These are phyloP conservation scores for Aureobasidium zeae DNA, from an alignment of 2,329 filamentous ascomycete species.

Conservation along the genomic window DNA sequence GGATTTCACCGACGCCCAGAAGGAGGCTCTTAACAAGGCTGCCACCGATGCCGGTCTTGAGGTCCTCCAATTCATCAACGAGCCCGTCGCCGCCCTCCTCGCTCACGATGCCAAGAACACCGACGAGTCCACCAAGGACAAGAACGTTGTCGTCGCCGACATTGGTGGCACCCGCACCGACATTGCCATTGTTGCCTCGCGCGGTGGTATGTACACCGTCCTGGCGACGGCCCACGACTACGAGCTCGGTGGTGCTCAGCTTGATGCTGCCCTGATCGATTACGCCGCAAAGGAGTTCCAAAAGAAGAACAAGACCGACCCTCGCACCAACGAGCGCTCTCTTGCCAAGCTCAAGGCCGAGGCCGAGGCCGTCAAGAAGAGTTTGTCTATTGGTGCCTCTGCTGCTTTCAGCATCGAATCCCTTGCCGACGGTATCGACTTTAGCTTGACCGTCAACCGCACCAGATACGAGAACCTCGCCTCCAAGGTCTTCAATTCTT, in stretches of 20 bases:
- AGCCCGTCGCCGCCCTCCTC: conserved; percentile 79
- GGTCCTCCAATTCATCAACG: conserved; percentile 83
- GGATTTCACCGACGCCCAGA: conserved; percentile 83
- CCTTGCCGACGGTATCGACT: conserved; percentile 81
- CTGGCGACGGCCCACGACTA: conserved; percentile 92
- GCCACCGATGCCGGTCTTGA: conserved; percentile 76
- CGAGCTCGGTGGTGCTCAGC: conserved; percentile 73
- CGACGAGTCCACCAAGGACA: conserved; percentile 67
- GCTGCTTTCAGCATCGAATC: conserved; percentile 90
- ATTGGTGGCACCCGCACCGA: conserved; percentile 89
- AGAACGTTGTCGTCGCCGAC: conserved; percentile 84
- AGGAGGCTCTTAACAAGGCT: conserved; percentile 66
- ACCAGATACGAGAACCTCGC: conserved; percentile 84
- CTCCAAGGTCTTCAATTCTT: conserved; percentile 77
- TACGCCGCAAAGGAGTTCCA: conserved; percentile 98
- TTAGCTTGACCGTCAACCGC: conserved; percentile 83
- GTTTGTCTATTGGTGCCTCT: conserved; percentile 77
- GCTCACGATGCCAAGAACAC: conserved; percentile 77
- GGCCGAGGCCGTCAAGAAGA: conserved; percentile 84
- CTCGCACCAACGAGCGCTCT: conserved; percentile 67
- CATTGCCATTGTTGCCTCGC: conserved; percentile 78
- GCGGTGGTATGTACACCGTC: conserved; percentile 93
- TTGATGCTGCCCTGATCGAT: conserved; percentile 88
- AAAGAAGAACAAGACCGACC: conserved; percentile 91
- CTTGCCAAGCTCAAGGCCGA: conserved; percentile 89